phyloP scores from a whole-genome alignment of 2,329 filamentous ascomycete species.

The Tympanopsis confertula region DNA sequence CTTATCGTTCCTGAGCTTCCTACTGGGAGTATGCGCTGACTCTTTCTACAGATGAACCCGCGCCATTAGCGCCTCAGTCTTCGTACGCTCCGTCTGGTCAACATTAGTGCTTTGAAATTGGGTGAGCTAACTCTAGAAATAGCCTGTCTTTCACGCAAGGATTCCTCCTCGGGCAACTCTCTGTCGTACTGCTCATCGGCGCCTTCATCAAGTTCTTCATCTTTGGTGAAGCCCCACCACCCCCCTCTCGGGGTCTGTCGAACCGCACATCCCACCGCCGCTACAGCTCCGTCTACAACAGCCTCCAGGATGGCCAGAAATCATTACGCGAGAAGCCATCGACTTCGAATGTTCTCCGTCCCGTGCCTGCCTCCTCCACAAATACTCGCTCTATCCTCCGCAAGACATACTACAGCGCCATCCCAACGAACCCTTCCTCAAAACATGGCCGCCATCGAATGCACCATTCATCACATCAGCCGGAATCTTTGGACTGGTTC shows the following conservation, averaged over 20 bases:
- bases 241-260: constrained; percentile 30
- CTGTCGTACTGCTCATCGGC: constrained; percentile 52
- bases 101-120: neutral
- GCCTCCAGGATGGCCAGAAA: constrained; percentile 17
- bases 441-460: neutral
- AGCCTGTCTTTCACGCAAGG: constrained; percentile 54
- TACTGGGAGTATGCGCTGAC: neutral
- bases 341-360: constrained; percentile 28
- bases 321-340: constrained; percentile 5
- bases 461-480: constrained; percentile 40
- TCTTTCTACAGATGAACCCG: neutral
- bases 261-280: constrained; percentile 25
- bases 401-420: constrained; percentile 59
- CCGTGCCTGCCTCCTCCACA: constrained; percentile 38
- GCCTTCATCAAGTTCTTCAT: constrained; percentile 68
- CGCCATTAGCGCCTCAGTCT: neutral
- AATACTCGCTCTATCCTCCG: constrained; percentile 52
- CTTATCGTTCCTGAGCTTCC: neutral
- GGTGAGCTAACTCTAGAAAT: neutral
- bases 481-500: constrained; percentile 61
- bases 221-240: constrained; percentile 50
- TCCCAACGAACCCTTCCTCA: constrained; percentile 10
- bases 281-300: constrained; percentile 6
- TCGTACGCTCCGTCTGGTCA: constrained; percentile 1
- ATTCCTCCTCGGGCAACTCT: constrained; percentile 55